Conservation (phyloP, 129 eudicot genomes). For the Scalesia atractyloides region DNA sequence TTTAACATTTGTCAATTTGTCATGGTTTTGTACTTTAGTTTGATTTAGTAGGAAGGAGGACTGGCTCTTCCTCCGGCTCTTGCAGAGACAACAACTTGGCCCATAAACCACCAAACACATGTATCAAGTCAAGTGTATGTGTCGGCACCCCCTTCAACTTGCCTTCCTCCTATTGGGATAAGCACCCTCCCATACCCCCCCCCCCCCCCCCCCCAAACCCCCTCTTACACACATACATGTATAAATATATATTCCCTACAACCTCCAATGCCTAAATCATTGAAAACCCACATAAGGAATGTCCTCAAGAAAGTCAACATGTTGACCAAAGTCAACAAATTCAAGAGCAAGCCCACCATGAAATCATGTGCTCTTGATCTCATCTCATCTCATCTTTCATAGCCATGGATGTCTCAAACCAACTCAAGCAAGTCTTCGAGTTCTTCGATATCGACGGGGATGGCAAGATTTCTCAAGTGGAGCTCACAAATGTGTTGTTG, state of each 20-base stretch:
- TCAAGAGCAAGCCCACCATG: slow-evolving; percentile 39
- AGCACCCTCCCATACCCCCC: slow-evolving; percentile 23
- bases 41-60: neutral
- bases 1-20: no score
- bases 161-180: slow-evolving; percentile 19
- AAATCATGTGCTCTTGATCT: slow-evolving; percentile 35
- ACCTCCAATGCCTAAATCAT: slow-evolving; percentile 32
- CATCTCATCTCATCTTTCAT: slow-evolving; percentile 46
- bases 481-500: slow-evolving; percentile 55
- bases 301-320: slow-evolving; percentile 34
- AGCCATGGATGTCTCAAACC: slow-evolving; percentile 52
- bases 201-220: neutral
- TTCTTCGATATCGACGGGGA: slow-evolving; percentile 75
- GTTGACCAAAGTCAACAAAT: slow-evolving; percentile 33
- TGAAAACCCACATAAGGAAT: slow-evolving; percentile 30
- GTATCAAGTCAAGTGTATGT: slow-evolving; percentile 24
- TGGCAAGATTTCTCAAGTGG: slow-evolving; percentile 68
- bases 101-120: slow-evolving; percentile 25
- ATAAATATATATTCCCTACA: slow-evolving; percentile 13
- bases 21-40: no score
- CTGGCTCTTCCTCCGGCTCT: slow-evolving; percentile 34
- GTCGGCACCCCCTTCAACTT: slow-evolving; percentile 43
- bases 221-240: neutral
- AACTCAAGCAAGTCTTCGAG: slow-evolving; percentile 70
- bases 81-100: slow-evolving; percentile 38